These are phyloP conservation scores for Mycena galericulata DNA, from an alignment of 768 basidiomycete genomes.

Conservation along the genomic window DNA sequence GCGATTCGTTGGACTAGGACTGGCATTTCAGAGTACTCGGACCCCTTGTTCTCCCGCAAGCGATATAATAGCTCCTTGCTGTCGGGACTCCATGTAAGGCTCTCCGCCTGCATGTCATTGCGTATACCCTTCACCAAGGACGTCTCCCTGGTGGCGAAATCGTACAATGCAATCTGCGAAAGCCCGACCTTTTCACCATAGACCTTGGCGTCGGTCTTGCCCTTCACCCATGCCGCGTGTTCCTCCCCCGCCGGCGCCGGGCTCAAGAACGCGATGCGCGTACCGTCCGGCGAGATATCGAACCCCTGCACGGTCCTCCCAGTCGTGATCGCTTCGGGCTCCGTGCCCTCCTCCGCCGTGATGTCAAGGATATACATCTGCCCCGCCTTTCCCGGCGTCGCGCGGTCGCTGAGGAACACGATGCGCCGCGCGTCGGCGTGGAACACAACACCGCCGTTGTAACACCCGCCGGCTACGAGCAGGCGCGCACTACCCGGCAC, in stretches of 20 bases:
- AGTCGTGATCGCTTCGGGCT: constrained; percentile 27
- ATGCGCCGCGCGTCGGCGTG: constrained; percentile 46
- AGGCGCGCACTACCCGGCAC: constrained; percentile 42
- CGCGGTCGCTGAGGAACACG: constrained; percentile 47
- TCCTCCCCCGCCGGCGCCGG: constrained; percentile 34
- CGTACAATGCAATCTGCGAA: constrained; percentile 41
- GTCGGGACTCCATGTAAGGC: constrained; percentile 48
- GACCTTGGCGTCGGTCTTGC: constrained; percentile 43
- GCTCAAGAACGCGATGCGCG: constrained; percentile 44
- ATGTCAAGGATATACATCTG: constrained; percentile 37
- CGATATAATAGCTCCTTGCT: constrained; percentile 47
- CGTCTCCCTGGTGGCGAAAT: constrained; percentile 40
- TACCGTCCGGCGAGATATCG: constrained; percentile 48
- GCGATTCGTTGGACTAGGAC: constrained; percentile 44
- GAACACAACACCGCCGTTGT: constrained; percentile 46
- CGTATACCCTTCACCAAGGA: constrained; percentile 37
- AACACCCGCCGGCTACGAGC: constrained; percentile 43
- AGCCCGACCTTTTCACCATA: constrained; percentile 40
- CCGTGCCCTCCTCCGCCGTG: constrained; percentile 14
- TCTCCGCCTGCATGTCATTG: constrained; percentile 45
- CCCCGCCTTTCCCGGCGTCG: constrained; percentile 42
- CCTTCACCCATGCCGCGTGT: constrained; percentile 30
- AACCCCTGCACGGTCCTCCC: constrained; percentile 44
- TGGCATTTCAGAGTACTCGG: constrained; percentile 46
- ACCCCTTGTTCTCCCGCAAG: constrained; percentile 41